Base-by-base conservation (phyloP, 2,329 filamentous ascomycete species). In the Pestalotiopsis sp. region DNA sequence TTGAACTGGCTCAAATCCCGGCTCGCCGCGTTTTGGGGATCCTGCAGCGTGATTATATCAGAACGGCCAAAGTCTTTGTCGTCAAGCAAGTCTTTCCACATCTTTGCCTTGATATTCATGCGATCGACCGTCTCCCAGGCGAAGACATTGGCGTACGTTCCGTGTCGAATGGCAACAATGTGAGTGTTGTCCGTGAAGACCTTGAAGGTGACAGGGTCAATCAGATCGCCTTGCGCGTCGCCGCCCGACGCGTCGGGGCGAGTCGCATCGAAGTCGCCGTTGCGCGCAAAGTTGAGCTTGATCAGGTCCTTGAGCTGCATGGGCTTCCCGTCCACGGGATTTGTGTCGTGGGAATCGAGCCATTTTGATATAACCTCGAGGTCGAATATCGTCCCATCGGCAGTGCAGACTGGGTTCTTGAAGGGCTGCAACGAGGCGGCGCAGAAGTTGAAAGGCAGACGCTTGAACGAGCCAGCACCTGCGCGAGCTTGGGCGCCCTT, bases 111-210 rank as follows among this genome's bases (percentile, higher is more conserved):
- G 81, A 99, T 92, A 80, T 99, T 99, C 83, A 99, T 89, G 75
- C 93, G 88, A 81, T 98, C 93, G 49, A 99, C 90, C 1, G 97
- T 99, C 76, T 99, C 97, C 89, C 92, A 98, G 1, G 95, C 91
- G 78, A 98, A 99, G 4, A 97, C 96, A 81, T 99, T 99, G 64
- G 95, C 95, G 68, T 95, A 95, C 67, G 86, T 92, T 67, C 89
- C 90, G 80, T 92, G 90, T 68, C 90, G 87, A 71, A 99, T 86
- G 17, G 95, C 95, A 60, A 98, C 93, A 69, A 99, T 93, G 80
- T 98, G 96, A 3, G 96, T 98, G 80, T 98, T 98, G 79, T 99
- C 94, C 61, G 96, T 99, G 76, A 99, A 94, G 9, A 97, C 93
- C 80, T 99, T 99, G 86, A 93, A 98, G 0, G 95, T 98, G 61